Base-by-base conservation (phyloP, 2,329 filamentous ascomycete genomes). In the Verticillium nonalfalfae region DNA sequence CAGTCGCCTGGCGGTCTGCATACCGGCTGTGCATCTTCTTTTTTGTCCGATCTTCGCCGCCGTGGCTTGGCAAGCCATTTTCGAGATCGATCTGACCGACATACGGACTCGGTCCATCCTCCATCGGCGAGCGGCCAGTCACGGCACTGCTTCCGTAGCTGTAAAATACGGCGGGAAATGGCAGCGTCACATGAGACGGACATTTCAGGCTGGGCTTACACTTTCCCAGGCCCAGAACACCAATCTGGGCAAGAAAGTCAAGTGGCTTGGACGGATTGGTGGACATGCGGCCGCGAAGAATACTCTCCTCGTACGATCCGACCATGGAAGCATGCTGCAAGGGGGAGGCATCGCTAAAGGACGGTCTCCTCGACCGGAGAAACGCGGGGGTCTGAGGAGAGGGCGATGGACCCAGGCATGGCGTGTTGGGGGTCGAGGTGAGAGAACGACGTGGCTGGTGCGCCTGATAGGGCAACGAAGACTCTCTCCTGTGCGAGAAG, bases 261-360 rank as follows among this genome's bases (percentile, higher is more conserved):
- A 99, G 79, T 6, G 95, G 94, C 66, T 91, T 93, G 1, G 94
- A 98, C 0, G 95, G 94, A 2, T 89, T 95, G 1, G 93, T 97
- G 34, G 95, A 98, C 95, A 99, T 99, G 64, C 95, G 87, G 45
- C 95, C 95, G 56, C 92, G 87, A 1, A 99, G 79, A 63, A 99
- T 97, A 34, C 93, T 97, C 76, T 99, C 95, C 75, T 99, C 95
- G 68, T 97, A 99, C 1, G 94, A 97, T 2, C 95, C 95, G 2
- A 98, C 94, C 90, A 99, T 96, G 3, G 93, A 93, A 9, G 94
- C 93, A 74, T 96, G 92, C 61, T 94, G 90, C 34, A 95, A 78
- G 4, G 91, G 89, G 2, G 81, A 78, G 56, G 97, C 93, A 0
- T 89, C 87, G 15, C 85, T 83, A 56, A 91, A 79, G 0, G 93